Conservation (phyloP, 2,329 filamentous ascomycete species). For the Pestalotiopsis fici region DNA sequence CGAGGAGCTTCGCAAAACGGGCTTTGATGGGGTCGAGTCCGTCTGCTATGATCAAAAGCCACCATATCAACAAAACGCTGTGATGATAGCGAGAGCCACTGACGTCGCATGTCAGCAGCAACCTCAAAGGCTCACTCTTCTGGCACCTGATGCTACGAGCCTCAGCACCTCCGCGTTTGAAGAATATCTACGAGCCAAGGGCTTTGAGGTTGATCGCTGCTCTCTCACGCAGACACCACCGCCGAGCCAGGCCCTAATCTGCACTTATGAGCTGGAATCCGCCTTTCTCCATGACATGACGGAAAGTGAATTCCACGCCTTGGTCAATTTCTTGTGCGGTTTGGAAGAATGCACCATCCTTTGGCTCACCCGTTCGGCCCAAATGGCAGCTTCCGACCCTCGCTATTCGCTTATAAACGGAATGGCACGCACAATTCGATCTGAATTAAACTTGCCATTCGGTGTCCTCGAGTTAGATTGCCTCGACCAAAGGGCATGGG, state of each 20-base stretch:
- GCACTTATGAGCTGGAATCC: background rate
- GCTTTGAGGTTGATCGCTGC: background rate
- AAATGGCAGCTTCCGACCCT: background rate
- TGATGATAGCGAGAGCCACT: background rate
- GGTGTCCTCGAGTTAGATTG: background rate
- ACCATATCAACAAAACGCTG: background rate
- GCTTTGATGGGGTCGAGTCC: constrained; percentile 5
- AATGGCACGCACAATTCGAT: background rate
- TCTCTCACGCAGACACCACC: background rate
- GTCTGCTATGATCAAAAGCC: background rate
- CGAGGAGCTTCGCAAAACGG: background rate
- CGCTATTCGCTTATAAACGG: background rate
- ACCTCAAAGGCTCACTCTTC: background rate
- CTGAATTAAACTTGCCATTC: background rate
- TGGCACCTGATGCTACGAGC: background rate
- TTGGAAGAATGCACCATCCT: background rate
- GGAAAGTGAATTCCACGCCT: background rate
- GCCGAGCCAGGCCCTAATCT: background rate
- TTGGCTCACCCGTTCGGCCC: background rate
- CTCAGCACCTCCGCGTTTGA: background rate
- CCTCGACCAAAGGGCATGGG: background rate
- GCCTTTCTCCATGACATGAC: background rate
- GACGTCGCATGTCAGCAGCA: background rate
- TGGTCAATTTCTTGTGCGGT: background rate
- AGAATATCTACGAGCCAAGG: background rate